Conservation (phyloP, 1,139 yeast genomes). For the Yamadazyma friedrichii region DNA sequence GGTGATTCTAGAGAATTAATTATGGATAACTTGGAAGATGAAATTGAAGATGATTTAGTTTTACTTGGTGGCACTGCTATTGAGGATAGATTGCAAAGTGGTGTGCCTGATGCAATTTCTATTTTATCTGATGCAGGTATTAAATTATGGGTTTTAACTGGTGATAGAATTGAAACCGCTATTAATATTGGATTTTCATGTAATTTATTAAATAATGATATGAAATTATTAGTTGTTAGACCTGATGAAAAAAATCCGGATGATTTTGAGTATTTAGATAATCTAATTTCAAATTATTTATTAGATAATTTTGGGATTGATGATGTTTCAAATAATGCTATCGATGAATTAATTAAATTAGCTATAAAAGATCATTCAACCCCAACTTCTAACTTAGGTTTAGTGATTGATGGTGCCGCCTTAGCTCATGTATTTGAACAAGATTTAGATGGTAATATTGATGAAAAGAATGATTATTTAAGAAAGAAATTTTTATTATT, state of each 20-base stretch:
- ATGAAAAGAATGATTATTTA: conserved; percentile 19
- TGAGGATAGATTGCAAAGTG: conserved; percentile 92
- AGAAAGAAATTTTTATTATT: conserved; percentile 48
- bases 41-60: conserved; percentile 69
- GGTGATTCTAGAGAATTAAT: conserved; percentile 73
- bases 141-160: conserved; percentile 95
- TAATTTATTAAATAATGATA: conserved; percentile 78
- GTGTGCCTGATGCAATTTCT: conserved; percentile 93
- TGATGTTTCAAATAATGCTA: conserved; percentile 22
- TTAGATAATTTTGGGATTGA: conserved; percentile 37
- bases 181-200: conserved; percentile 97
- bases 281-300: conserved; percentile 38
- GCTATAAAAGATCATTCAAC: conserved; percentile 52
- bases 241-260: conserved; percentile 32
- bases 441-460: conserved; percentile 15
- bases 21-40: conserved; percentile 76
- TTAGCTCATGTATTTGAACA: conserved; percentile 40
- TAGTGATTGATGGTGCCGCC: conserved; percentile 58
- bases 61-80: conserved; percentile 96
- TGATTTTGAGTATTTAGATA: conserved; percentile 29
- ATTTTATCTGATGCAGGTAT: conserved; percentile 86
- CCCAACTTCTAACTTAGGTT: conserved; percentile 47
- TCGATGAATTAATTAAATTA: conserved; percentile 33
- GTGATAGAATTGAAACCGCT: conserved; percentile 97
- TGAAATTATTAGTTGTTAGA: conserved; percentile 77